Evolutionary conservation across 306 rosid genomes (phyloP), one percentile per base, ranked within the genome.

Genomic region (Bauhinia variegata): DNA sequence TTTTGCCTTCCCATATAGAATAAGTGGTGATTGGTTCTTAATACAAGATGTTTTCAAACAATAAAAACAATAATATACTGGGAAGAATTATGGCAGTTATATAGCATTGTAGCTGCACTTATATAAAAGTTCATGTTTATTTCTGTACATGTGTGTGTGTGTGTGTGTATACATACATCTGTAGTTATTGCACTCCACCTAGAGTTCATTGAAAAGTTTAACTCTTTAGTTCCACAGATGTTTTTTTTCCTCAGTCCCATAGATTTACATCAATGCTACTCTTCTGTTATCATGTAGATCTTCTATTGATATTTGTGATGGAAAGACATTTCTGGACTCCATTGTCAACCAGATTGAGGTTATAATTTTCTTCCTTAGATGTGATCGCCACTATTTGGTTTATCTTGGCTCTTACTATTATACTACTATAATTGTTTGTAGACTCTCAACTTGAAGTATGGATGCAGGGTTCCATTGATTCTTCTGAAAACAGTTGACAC

Each of bases 311-410:
- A 57, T 87, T 58, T 38, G 73, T 65, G 70, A 86, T 65, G 91
- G 87, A 63, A 43, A 70, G 61, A 81, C 91, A 23, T 65, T 78
- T 64, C 70, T 87, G 33, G 91, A 87, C 76, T 71, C 83, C 42
- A 70, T 87, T 43, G 76, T 87, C 23, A 79, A 77, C 51, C 93
- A 83, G 75, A 85, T 89, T 68, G 81, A 85, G 93, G 96, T 87
- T 47, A 71, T 64, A 33, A 36, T 48, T 65, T 31, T 16, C 44
- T 42, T 14, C 62, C 48, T 59, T 37, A 36, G 14, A 13, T 58
- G 9, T 6, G 1, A 33, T 60, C 50, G 56, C 31, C 42, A 10
- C 44, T 63, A 28, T 30, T 17, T 71, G 6, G 17, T 16, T 53
- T 7, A 62, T 54, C 59, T 46, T 60, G 48, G 28, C 53, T 52